Conservation (phyloP, 169 alveolate genomes). For the Miamiensis avidus region DNA sequence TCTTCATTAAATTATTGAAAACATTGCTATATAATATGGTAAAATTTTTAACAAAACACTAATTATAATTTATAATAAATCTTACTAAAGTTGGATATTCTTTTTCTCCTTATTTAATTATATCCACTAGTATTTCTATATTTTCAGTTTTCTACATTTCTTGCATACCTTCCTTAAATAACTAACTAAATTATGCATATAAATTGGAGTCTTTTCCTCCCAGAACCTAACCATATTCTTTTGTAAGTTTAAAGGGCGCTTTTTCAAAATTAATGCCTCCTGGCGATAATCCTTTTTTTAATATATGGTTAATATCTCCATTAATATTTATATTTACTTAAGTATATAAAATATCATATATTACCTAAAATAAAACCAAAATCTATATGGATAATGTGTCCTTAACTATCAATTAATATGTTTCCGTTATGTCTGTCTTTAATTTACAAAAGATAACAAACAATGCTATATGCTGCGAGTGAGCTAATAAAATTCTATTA, state of each 20-base stretch:
- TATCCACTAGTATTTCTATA: conserved; percentile 39
- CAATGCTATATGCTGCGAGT: conserved; percentile 66
- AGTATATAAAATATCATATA: not conserved
- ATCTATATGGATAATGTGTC: conserved; percentile 77
- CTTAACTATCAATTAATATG: conserved; percentile 69
- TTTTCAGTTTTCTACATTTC: conserved; percentile 67
- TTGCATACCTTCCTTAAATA: conserved; percentile 59
- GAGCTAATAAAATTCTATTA: conserved; percentile 50
- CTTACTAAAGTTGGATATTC: conserved; percentile 37
- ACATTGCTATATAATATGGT: conserved; percentile 16
- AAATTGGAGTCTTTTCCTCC: conserved; percentile 73
- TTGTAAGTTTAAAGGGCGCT: conserved; percentile 78
- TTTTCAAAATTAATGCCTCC: conserved; percentile 74
- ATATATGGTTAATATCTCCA: no score
- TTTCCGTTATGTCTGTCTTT: conserved; percentile 85
- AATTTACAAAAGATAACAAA: conserved; percentile 64
- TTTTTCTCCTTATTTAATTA: conserved; percentile 36
- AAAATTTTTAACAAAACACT: conserved; percentile 23
- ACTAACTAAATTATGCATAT: conserved; percentile 63
- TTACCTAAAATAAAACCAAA: conserved; percentile 71
- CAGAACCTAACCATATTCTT: conserved; percentile 59
- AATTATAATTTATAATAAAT: no score
- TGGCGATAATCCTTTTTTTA: conserved; percentile 43
- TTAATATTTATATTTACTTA: no score
- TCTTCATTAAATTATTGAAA: conserved; percentile 8